A percentile compares a stretch with the other conserved stretches of the same genome.
phyloP scores from a whole-genome alignment of 345 rosid species.

The thale cress (Arabidopsis thaliana) region DNA sequence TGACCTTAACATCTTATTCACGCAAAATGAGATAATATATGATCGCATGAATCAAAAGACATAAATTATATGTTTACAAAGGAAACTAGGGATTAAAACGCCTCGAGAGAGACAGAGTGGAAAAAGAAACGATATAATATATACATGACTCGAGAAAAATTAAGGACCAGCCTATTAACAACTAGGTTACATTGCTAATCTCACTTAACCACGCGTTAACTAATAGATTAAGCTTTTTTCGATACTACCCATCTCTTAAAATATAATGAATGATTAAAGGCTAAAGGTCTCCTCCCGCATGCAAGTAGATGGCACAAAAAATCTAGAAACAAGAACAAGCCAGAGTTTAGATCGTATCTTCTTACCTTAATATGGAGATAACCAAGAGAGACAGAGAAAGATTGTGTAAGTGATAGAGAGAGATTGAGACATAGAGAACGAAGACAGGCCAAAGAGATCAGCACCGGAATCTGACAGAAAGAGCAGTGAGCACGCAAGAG shows the following conservation, averaged over 20 bases:
- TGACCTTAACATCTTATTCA: slow-evolving; percentile 34
- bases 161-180: slow-evolving; percentile 52
- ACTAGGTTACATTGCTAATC: slow-evolving; percentile 50
- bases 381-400: slow-evolving; percentile 7
- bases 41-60: slow-evolving; percentile 34
- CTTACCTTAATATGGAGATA: slow-evolving; percentile 23
- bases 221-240: slow-evolving; percentile 43
- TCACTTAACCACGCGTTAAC: slow-evolving; percentile 55
- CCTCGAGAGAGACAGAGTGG: slow-evolving; percentile 17
- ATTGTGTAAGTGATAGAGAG: slow-evolving; percentile 4
- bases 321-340: slow-evolving; percentile 21
- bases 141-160: slow-evolving; percentile 31
- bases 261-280: slow-evolving; percentile 36
- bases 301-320: slow-evolving; percentile 32
- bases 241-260: slow-evolving; percentile 38
- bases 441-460: slow-evolving; percentile 48
- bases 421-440: slow-evolving; percentile 43
- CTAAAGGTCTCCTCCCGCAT: slow-evolving; percentile 20
- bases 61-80: not conserved
- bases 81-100: slow-evolving; percentile 23
- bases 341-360: not conserved
- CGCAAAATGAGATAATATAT: slow-evolving; percentile 25
- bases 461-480: slow-evolving; percentile 83
- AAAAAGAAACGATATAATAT: slow-evolving; percentile 36
- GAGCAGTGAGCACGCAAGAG: slow-evolving; percentile 97